Base-by-base conservation (phyloP, 108 stramenopile genomes). In the Fistulifera pelliculosa region DNA sequence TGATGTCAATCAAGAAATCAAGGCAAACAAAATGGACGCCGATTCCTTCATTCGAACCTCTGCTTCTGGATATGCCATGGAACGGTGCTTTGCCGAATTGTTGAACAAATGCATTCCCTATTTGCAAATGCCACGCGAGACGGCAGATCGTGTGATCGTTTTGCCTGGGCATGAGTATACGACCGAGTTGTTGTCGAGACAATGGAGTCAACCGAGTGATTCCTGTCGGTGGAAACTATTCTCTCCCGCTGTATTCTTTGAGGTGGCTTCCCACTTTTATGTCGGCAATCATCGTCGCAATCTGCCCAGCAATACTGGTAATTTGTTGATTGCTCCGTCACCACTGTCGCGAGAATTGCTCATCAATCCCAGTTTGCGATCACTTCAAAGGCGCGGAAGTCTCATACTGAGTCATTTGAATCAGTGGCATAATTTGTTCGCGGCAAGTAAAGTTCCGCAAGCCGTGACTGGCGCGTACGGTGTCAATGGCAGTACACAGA, bases 81-180 rank as follows among this genome's bases (percentile, higher is more conserved):
- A 90, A 56, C 75, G 89, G 21, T 90, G 89, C 58, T 90, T 90
- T 74, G 68, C 76, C 10, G 83, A 90, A 67, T 63, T 90, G 41
- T 38, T 90, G 19, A 31, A 52, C 2, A 69, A 83, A 45, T 13
- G 58, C 19, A 52, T 61, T 17, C 55, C 55, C 17, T 22, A 27
- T 45, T 27, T 26, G 43, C 16, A 53, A 24, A 57, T 60, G 13
- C 14, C 54, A 1, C 17, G 42, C 27, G 39, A 2, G 0, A 41
- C 50, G 12, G 14, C 42, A 23, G 68, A 69, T 25, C 52, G 41
- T 25, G 51, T 84, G n/a, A 41, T 91, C 14, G 43, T 91, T 2
- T 83, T 85, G 39, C 83, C 85, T n/a, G 89, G 89, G 6, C 89
- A 91, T 54, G 89, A 91, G 51, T 91, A 91, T 48, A 87, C 89